Conservation (phyloP, 2,329 filamentous ascomycete genomes). For the Aspergillus sp. region DNA sequence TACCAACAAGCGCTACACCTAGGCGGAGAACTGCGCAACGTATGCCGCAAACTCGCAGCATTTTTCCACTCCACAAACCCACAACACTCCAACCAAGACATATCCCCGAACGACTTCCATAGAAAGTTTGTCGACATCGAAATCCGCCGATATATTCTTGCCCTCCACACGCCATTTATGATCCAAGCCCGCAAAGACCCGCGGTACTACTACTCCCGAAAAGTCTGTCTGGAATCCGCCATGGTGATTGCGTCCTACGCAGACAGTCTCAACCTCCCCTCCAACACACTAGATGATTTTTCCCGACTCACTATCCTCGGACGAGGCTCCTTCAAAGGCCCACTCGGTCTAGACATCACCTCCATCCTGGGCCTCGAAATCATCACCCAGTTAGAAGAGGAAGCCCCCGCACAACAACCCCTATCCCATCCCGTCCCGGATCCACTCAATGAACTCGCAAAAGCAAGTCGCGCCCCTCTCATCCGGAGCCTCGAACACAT, state of each 20-base stretch:
- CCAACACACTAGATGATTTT: constrained; percentile 8
- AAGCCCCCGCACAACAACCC: constrained; percentile 1
- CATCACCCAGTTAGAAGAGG: constrained; percentile 19
- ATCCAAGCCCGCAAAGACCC: constrained; percentile 9
- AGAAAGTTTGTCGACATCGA: constrained; percentile 9
- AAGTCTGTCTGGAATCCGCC: constrained; percentile 12
- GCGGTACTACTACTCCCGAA: constrained; percentile 14
- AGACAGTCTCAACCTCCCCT: constrained; percentile 7
- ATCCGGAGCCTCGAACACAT: constrained; percentile 14
- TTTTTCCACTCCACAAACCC: neutral
- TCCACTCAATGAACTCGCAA: constrained; percentile 6
- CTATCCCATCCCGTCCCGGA: constrained; percentile 1
- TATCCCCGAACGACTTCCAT: constrained; percentile 5
- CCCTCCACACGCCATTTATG: constrained; percentile 13
- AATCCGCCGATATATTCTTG: constrained; percentile 9
- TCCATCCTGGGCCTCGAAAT: constrained; percentile 15
- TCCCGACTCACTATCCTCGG: constrained; percentile 9
- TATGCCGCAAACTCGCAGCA: constrained; percentile 1
- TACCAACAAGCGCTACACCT: neutral
- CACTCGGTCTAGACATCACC: constrained; percentile 18
- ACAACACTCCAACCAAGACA: constrained; percentile 1
- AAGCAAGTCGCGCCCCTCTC: constrained; percentile 9
- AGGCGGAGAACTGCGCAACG: constrained; percentile 7
- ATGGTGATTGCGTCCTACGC: constrained; percentile 14
- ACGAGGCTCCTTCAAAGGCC: constrained; percentile 13